phyloP scores from a whole-genome alignment of 257 asterid species.

The Solanum arcanum region DNA sequence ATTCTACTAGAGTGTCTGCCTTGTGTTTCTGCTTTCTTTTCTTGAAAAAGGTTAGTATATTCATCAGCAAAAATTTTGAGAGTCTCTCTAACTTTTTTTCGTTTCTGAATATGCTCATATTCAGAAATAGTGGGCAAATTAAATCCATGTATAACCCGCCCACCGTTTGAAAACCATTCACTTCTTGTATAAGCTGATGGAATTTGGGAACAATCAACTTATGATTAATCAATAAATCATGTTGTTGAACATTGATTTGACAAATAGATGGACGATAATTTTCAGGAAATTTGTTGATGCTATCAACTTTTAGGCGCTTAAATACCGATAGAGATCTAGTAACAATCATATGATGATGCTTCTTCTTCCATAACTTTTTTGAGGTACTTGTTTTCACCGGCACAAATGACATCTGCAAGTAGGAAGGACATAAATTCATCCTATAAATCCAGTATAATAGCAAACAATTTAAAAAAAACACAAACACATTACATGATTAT shows the following conservation, averaged over 20 bases:
- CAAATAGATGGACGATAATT: neutral
- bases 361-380: neutral
- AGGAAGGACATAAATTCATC: neutral
- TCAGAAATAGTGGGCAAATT: neutral
- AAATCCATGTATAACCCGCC: too few species aligned
- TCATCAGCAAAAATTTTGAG: slow-evolving; percentile 3
- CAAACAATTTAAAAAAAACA: neutral
- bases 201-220: neutral
- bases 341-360: neutral
- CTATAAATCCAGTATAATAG: neutral
- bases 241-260: neutral
- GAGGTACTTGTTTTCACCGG: neutral
- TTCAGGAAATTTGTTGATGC: neutral
- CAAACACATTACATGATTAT: neutral
- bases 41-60: neutral
- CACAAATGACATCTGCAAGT: neutral
- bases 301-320: neutral
- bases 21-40: neutral
- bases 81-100: neutral
- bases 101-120: neutral
- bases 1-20: neutral
- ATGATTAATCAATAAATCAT: too few species aligned
- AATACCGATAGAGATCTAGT: neutral
- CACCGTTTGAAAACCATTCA: neutral
- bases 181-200: neutral